Base-by-base conservation (phyloP, 768 basidiomycete genomes). In the Exsudoporus frostii region DNA sequence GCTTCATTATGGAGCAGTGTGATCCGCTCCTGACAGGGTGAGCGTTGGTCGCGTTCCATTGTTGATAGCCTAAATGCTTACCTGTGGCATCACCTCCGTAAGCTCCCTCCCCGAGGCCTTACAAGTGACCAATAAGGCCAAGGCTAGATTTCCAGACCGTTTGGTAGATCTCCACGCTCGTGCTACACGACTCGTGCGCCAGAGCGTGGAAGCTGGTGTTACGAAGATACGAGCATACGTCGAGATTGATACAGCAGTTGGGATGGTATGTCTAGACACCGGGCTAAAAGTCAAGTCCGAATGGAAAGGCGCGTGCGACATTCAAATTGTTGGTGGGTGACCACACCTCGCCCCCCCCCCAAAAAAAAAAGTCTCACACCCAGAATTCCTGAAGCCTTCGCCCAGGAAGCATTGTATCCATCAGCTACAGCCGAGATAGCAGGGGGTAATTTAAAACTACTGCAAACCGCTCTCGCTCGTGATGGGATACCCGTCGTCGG, bases 161-260 rank as follows among this genome's bases (percentile, higher is more conserved):
- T 45, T 60, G 19, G 71, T 70, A 17, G 82, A 83, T 63, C 68
- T 85, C 19, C 75, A 80, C 53, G 61, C 57, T 49, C 77, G 85
- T 37, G 83, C 84, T 4, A 72, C 71, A 25, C 75, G 76, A 46
- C 70, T 86, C 19, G 78, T 86, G 55, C 65, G 73, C 36, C 78
- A 83, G 62, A 84, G 82, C 59, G 71, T 85, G 45, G 75, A 79
- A 59, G 74, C 75, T 48, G 83, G 84, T n/a, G 83, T 84, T 38
- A 86, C 84, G 27, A 71, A 74, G 14, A 85, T 84, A 77, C 79
- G 82, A 17, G 83, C 84, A n/a, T 84, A 82, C 63, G 82, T 86
- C 44, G 84, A 86, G 67, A 77, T 84, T 11, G 85, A 86, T 62
- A 68, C 65, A 3, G 72, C 74, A 15, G 80, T 84, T n/a, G 70